These are phyloP conservation scores for Globisporangium echinulatum DNA, from an alignment of 352 stramenopile genomes.

Conservation along the genomic window DNA sequence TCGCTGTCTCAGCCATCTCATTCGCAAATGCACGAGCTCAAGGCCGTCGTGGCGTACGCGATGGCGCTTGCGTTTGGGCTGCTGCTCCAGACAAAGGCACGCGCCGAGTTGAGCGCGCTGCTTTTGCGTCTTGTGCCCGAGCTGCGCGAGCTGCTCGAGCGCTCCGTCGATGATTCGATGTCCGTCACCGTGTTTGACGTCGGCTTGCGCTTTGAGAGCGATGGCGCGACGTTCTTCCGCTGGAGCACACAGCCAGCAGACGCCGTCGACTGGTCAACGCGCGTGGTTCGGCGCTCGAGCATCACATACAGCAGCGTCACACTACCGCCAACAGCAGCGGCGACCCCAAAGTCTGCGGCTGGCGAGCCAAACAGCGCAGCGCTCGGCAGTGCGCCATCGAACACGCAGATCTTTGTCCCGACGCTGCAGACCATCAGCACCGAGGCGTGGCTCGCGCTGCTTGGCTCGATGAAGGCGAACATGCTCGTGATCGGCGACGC, in stretches of 20 bases:
- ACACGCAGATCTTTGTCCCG: constrained; percentile 38
- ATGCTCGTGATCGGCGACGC: constrained; percentile 45
- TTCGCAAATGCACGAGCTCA: constrained; percentile 16
- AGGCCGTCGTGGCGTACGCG: constrained; percentile 33
- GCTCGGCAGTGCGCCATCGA: constrained; percentile 1
- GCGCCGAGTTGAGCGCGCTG: constrained; percentile 23
- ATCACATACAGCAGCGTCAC: background rate
- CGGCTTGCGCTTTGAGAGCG: constrained; percentile 27
- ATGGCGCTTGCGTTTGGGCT: constrained; percentile 26
- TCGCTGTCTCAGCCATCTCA: background rate
- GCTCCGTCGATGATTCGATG: constrained; percentile 9
- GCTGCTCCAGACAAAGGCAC: constrained; percentile 19
- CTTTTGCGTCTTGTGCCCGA: constrained; percentile 24
- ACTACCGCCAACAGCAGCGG: no score
- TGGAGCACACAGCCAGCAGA: constrained; percentile 20
- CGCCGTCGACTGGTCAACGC: constrained; percentile 20
- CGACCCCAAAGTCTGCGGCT: no score
- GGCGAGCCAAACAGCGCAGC: background rate
- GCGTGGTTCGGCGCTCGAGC: constrained; percentile 22
- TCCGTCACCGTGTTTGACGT: constrained; percentile 35
- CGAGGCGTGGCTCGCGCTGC: constrained; percentile 26
- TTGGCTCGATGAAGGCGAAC: constrained; percentile 33
- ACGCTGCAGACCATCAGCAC: constrained; percentile 30
- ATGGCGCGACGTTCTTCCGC: constrained; percentile 18
- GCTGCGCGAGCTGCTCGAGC: constrained; percentile 13